Evolutionary conservation across 495 filamentous ascomycete genomes (phyloP), one percentile per base, ranked within the genome.

Genomic region (Glarea lozoyensis): DNA sequence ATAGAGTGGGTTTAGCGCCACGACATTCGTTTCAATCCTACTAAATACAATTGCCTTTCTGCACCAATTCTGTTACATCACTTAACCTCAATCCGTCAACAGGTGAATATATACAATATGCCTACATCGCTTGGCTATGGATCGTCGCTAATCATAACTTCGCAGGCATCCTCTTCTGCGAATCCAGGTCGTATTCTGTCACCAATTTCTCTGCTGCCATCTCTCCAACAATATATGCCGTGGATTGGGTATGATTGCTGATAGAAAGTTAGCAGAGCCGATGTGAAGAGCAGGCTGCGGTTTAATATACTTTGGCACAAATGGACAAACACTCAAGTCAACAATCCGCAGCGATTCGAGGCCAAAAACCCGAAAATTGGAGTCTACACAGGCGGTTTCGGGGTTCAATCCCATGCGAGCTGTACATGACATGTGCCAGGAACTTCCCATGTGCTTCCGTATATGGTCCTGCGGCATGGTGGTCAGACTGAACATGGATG

Each of bases 281-380:
- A 29, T 29, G 25, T n/a, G 25, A 34, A 7, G 17, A 34, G 5
- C 4, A 16, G 17, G 17, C n/a, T 6, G 31, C 7, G 25, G 25
- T 29, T 7, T 13, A 34, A 34, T 15, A 13, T 20, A 38, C 30
- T 35, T 44, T 2, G 55, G 55, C 12, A 44, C 23, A 15, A 44
- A 13, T 1, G 70, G 73, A 12, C 72, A 59, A 27, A 70, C 63
- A 42, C 68, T 72, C 57, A 71, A 62, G 62, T 78, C 74, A 12
- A 64, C 69, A 3, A 76, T 65, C 6, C 73, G 59, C 39, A 78
- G 45, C 1, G 50, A 51, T 24, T 68, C 43, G 13, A 72, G 43
- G 0, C 69, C 73, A 10, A 60, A 46, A 1, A 75, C 66, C 23
- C 56, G 54, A 42, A 73, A 70, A 1, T 57, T 35, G 1, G 39